phyloP scores from a whole-genome alignment of 352 stramenopile genomes.

The Lagenidium giganteum region DNA sequence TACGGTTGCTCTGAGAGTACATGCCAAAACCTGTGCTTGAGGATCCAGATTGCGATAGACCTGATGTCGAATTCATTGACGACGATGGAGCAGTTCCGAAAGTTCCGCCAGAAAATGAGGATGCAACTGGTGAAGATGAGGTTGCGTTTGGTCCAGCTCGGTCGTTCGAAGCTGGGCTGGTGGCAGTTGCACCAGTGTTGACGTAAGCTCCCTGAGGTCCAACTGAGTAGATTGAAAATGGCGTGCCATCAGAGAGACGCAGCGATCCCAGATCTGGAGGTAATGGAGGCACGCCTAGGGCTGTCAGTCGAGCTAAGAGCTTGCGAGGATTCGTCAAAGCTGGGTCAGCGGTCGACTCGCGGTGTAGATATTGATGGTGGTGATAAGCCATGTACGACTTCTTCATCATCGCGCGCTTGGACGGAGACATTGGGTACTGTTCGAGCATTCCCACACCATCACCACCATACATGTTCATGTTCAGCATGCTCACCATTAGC shows the following conservation, averaged over 20 bases:
- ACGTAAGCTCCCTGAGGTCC: slow-evolving; percentile 49
- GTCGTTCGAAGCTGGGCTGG: slow-evolving; percentile 5
- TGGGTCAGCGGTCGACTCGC: slow-evolving; percentile 63
- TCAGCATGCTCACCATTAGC: slow-evolving; percentile 67
- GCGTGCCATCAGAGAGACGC: slow-evolving; percentile 39
- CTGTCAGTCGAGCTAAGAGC: slow-evolving; percentile 76
- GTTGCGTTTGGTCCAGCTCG: too few species aligned
- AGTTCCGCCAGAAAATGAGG: too few species aligned
- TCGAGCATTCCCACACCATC: slow-evolving; percentile 44
- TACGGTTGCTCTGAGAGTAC: slow-evolving; percentile 35
- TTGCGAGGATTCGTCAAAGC: slow-evolving; percentile 66
- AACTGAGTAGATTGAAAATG: slow-evolving; percentile 68
- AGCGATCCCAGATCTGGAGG: slow-evolving; percentile 80
- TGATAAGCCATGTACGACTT: slow-evolving; percentile 32
- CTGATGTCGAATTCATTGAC: slow-evolving; percentile 6
- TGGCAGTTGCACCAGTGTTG: slow-evolving; percentile 9
- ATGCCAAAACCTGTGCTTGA: neutral
- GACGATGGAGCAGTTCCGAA: too few species aligned
- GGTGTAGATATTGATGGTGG: too few species aligned
- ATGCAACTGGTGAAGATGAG: too few species aligned
- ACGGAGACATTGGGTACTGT: slow-evolving; percentile 40
- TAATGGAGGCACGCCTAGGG: slow-evolving; percentile 86
- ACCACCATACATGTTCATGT: slow-evolving; percentile 64
- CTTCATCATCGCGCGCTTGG: slow-evolving; percentile 45
- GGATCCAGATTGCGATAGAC: neutral